Base-by-base conservation (phyloP, 805 yeast species). In the Monosporozyma aerobia region DNA sequence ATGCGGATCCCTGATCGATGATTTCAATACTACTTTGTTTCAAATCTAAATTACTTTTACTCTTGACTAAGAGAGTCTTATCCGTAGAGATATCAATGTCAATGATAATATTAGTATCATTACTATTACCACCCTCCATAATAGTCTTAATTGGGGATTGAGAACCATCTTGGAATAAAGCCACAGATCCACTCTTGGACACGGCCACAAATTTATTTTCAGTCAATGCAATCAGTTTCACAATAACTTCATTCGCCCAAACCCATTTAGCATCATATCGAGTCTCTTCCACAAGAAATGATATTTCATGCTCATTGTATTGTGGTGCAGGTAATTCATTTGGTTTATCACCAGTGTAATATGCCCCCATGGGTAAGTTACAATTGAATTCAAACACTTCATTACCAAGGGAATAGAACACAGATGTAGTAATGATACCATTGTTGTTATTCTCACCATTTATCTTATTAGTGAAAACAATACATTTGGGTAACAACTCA, bases 151-250 rank as follows among this genome's bases (percentile, higher is more conserved):
- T 56, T 5, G 70, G 69, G 2, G 53, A 56, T 32, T 57, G 61
- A 33, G 57, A 48, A 4, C 56, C 63, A 14, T 62, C 63, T 30
- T 59, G 57, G 49, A 66, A 66, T 68, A 69, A 64, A n/a, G 62
- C 68, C 22, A 67, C 44, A 11, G 68, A 60, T n/a, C 69, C 71
- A 46, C 48, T 58, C 1, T 54, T 43, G 2, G 68, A 55, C 57
- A 67, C 53, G n/a, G 59, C 67, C 23, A 67, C 45, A 11, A 61
- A 54, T n/a, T 68, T 69, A 29, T 53, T 59, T 19, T 49, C 52
- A 16, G 59, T 55, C 39, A 60, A 41, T n/a, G 54, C 50, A 5
- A 53, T 45, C 51, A 66, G 37, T 51, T 63, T 64, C 6, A 52
- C 56, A 37, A 67, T 58, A 11, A 54, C 60, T 50, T 65, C 68